phyloP scores from a whole-genome alignment of 1,139 yeast genomes.

The Zygosaccharomyces pseudobailii region DNA sequence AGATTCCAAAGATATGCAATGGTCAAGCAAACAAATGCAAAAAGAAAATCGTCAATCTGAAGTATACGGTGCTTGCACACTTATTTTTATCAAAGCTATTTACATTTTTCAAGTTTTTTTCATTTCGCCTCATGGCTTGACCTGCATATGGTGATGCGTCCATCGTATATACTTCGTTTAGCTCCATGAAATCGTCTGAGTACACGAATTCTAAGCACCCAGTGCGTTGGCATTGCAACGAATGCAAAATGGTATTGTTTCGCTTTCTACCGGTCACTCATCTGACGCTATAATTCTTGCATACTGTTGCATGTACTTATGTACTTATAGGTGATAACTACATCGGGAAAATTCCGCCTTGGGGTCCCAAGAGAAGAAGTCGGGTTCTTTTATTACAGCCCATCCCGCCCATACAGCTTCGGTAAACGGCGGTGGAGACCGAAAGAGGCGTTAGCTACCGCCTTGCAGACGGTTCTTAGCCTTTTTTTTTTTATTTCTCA shows the following conservation, averaged over 20 bases:
- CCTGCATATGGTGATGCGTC: background rate
- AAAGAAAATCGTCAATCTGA: too few species aligned
- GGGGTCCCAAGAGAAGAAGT: background rate
- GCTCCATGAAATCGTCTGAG: background rate
- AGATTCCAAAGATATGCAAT: too few species aligned
- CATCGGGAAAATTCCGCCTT: conserved; percentile 1
- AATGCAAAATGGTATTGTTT: background rate
- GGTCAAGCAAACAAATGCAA: too few species aligned
- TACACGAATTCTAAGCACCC: background rate
- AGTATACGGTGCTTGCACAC: background rate
- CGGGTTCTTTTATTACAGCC: background rate
- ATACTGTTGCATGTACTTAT: background rate
- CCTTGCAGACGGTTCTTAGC: background rate
- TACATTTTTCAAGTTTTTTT: background rate
- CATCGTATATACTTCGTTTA: background rate
- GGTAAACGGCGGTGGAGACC: background rate
- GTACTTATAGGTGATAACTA: background rate
- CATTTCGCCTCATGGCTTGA: background rate
- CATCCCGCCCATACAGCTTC: background rate
- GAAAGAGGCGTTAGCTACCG: background rate
- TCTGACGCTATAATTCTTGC: background rate
- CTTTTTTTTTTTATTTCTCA: conserved; percentile 4
- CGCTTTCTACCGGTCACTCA: background rate
- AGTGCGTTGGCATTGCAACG: background rate
- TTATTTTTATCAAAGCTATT: background rate